Evolutionary conservation across 1,139 yeast genomes (phyloP), one percentile per base, ranked within the genome.

Genomic region (Pichia sp.): DNA sequence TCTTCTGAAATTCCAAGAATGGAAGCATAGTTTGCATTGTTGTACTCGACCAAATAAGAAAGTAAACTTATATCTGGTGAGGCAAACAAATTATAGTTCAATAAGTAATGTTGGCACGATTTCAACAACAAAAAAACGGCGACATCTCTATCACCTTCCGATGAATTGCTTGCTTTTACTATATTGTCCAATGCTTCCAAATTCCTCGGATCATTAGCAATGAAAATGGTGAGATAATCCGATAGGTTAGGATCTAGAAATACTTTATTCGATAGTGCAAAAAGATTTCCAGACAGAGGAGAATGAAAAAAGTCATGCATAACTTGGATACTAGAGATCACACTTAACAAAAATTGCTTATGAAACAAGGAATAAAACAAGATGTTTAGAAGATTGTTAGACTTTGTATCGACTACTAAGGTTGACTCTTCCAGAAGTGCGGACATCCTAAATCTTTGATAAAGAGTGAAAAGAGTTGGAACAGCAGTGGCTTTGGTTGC

Each of bases 351-450:
- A 26, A 54, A 52, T 4, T 29, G 16, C 38, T 50, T 54, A 23
- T 59, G 57, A 19, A 51, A 54, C 0, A 58, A 54, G 10, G 61
- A 51, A 29, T 36, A 55, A 48, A 59, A 59, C 1, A 57, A 0
- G 2, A 56, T 55, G 16, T 57, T 57, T 6, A 63, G 16, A 8
- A 63, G 54, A 10, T 43, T 50, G 19, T 53, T 59, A 30, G 54
- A 53, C 26, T 53, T 54, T 10, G 48, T 48, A 47, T 64, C 66
- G 31, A 57, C 55, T 1, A 53, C 46, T 8, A 63, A 47, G 1
- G 63, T 54, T n/a, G 64, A 59, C 34, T 59, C 60, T 48, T 61
- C 65, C 30, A 64, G 44, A 6, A 55, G 52, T 8, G 56, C 41
- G 19, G 61, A 52, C 32, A 50, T 52, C 45, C 55, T 61, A 50